phyloP scores from a whole-genome alignment of 306 rosid genomes.

The Ormosia semicastrata region DNA sequence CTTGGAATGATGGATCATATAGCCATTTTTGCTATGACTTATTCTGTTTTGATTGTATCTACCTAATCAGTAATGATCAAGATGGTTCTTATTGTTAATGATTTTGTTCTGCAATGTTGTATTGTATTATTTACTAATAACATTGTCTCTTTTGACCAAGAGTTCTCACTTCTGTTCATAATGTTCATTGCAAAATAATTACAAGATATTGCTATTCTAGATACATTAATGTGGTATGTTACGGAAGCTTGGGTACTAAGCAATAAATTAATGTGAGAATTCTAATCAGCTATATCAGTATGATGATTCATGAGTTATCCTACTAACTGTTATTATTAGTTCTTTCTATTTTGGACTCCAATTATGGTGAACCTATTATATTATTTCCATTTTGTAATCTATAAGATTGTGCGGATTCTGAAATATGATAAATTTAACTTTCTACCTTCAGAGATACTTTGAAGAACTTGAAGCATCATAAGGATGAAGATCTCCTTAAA shows the following conservation, averaged over 20 bases:
- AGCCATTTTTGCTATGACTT: neutral
- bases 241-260: neutral
- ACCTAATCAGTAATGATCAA: neutral
- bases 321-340: neutral
- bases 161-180: neutral
- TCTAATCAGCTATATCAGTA: neutral
- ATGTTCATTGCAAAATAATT: neutral
- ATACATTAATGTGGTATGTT: neutral
- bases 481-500: no score
- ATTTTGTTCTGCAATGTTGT: neutral
- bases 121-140: neutral
- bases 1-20: neutral
- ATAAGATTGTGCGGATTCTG: neutral
- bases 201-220: neutral
- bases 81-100: neutral
- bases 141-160: neutral
- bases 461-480: no score
- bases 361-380: neutral
- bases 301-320: constrained; percentile 4
- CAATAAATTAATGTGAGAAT: neutral
- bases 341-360: neutral
- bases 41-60: no score
- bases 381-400: neutral
- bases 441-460: no score
- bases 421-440: constrained; percentile 5